Percentiles rank a stretch among this genome's conserved stretches.
These are phyloP conservation scores for Candida railenensis DNA, from an alignment of 805 yeast genomes.

Conservation along the genomic window DNA sequence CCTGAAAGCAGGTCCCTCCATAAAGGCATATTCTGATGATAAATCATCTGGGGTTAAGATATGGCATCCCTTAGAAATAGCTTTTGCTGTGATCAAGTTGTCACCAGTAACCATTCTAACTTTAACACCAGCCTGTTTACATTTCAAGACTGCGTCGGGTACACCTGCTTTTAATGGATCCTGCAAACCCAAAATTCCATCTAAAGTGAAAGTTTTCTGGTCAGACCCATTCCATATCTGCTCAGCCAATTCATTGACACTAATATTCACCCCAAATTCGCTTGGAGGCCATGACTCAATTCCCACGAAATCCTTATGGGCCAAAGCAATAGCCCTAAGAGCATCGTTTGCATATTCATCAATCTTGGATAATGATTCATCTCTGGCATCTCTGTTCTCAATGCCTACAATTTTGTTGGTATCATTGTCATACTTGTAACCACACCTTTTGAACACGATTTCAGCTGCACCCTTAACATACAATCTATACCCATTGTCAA, in stretches of 20 bases:
- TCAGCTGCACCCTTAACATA: constrained; percentile 95
- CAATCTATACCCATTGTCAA: constrained; percentile 53
- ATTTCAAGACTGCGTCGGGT: constrained; percentile 79
- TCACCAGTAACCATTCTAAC: constrained; percentile 99
- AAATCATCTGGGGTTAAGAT: constrained; percentile 57
- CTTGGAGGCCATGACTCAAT: constrained; percentile 66
- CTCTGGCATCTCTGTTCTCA: constrained; percentile 29
- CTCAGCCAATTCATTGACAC: constrained; percentile 17
- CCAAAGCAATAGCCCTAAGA: constrained; percentile 84
- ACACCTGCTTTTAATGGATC: constrained; percentile 94
- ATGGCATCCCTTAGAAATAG: constrained; percentile 85
- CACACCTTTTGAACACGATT: constrained; percentile 65
- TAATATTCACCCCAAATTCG: constrained; percentile 31
- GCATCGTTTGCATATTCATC: constrained; percentile 72
- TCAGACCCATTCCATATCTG: constrained; percentile 24
- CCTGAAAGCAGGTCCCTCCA: constrained; percentile 94
- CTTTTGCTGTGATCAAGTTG: constrained; percentile 84
- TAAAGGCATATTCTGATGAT: constrained; percentile 56
- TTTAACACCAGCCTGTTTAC: constrained; percentile 87
- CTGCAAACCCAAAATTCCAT: constrained; percentile 86
- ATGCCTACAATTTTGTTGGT: constrained; percentile 26
- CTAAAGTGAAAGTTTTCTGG: constrained; percentile 44
- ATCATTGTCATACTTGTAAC: constrained; percentile 29
- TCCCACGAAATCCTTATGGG: constrained; percentile 65
- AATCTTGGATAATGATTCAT: constrained; percentile 29